These are phyloP conservation scores for Vigna nakashimae DNA, from an alignment of 306 rosid genomes.

Conservation along the genomic window DNA sequence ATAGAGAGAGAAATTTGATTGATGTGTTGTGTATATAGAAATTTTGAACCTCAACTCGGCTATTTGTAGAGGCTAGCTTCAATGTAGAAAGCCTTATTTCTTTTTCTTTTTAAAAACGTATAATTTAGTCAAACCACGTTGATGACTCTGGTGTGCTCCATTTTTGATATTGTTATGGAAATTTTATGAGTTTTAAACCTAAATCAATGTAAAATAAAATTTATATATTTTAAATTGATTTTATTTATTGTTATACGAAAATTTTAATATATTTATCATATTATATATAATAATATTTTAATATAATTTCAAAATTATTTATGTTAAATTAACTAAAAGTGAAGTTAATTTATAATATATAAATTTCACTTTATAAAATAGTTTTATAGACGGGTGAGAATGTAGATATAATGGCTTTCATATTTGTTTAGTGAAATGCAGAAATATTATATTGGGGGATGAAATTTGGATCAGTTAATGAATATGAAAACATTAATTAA, in stretches of 20 bases:
- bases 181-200: too few relatives aligned
- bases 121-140: constrained; percentile 54
- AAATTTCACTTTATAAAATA: too few relatives aligned
- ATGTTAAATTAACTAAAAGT: too few relatives aligned
- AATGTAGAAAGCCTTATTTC: constrained; percentile 40
- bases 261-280: too few relatives aligned
- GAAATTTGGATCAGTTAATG: constrained; percentile 16
- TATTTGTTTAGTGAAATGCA: not conserved
- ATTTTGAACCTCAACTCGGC: constrained; percentile 62
- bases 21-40: constrained; percentile 57
- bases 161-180: constrained; percentile 42
- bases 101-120: not conserved
- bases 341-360: too few relatives aligned
- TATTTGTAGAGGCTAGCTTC: constrained; percentile 61
- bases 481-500: too few relatives aligned
- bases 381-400: not conserved
- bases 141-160: constrained; percentile 53
- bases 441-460: constrained; percentile 14
- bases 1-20: constrained; percentile 32
- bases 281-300: too few relatives aligned
- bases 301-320: too few relatives aligned
- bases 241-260: too few relatives aligned
- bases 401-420: constrained; percentile 21
- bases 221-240: too few relatives aligned
- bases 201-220: too few relatives aligned